Base-by-base conservation (phyloP, 306 rosid species). In the Fragaria iinumae region DNA sequence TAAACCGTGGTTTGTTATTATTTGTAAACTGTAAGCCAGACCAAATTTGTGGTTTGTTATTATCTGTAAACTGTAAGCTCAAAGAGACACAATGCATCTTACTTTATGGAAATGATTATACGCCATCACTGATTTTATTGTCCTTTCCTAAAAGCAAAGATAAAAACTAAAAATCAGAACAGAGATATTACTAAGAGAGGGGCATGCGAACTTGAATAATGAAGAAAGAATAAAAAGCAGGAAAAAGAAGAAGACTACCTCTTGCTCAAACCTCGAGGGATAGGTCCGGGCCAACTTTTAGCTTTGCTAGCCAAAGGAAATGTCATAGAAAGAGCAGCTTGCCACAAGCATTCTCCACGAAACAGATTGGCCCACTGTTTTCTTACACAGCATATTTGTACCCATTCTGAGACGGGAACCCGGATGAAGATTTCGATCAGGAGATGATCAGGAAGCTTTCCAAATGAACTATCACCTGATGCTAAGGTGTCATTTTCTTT, bases 261-360 rank as follows among this genome's bases (percentile, higher is more conserved):
- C 79, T 79, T 86, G 84, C 86, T 72, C 73, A 64, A 80, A 48
- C 85, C 85, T 65, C 69, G 84, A 52, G 95, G 89, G 68, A 89
- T 89, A 64, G 98, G 93, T 20, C 89, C 90, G 1, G 89, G 93
- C 93, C 95, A 91, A 81, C 86, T 85, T 74, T 72, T 77, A 80
- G 90, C 77, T 76, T 77, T 78, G 80, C 71, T 69, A 21, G 80
- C 86, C 62, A 64, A 80, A 43, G 98, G 95, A 76, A 74, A 91
- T 68, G 76, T 68, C 56, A 12, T 72, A 25, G 81, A 34, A 36
- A 93, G 80, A 71, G 95, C 93, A 48, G 96, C 95, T 75, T 82
- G 86, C 98, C 98, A 91, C 79, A 91, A 84, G 75, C 79, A 88
- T 49, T 93, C 87, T 17, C 75, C 78, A 3, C 76, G 82, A 71